Conservation (phyloP, 2,329 filamentous ascomycete species). For the Trichoderma brevicompactum region DNA sequence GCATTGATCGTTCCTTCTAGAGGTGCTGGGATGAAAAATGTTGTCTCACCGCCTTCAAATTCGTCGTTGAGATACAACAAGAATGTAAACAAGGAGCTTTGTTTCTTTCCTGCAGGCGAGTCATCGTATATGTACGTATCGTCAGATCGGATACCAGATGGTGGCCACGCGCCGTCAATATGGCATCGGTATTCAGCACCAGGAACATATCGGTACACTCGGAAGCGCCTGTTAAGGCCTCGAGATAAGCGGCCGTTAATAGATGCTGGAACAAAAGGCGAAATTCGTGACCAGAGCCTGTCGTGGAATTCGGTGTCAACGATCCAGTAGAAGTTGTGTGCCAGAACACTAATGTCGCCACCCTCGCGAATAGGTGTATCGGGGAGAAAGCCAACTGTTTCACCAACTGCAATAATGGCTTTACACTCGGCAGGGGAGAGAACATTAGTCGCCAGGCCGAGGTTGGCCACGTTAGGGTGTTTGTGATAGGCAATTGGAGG, state of each 20-base stretch:
- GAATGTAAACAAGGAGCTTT: slow-evolving; percentile 72
- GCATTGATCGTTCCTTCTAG: slow-evolving; percentile 70
- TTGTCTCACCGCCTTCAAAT: slow-evolving; percentile 72
- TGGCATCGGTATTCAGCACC: slow-evolving; percentile 73
- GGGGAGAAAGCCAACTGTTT: slow-evolving; percentile 67
- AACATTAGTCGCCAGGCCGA: slow-evolving; percentile 64
- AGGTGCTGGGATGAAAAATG: slow-evolving; percentile 68
- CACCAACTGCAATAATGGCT: slow-evolving; percentile 68
- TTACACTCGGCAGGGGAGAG: slow-evolving; percentile 65
- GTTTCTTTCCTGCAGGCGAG: slow-evolving; percentile 61
- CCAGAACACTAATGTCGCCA: slow-evolving; percentile 66
- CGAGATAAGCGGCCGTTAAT: slow-evolving; percentile 62
- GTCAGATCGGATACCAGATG: slow-evolving; percentile 63
- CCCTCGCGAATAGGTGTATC: slow-evolving; percentile 70
- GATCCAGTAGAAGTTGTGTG: slow-evolving; percentile 77
- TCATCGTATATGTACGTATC: slow-evolving; percentile 69
- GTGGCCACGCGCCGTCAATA: slow-evolving; percentile 75
- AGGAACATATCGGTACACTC: slow-evolving; percentile 73
- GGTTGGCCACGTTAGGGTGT: slow-evolving; percentile 66
- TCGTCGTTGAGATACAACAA: slow-evolving; percentile 73
- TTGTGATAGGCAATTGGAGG: slow-evolving; percentile 58
- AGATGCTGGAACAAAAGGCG: slow-evolving; percentile 58
- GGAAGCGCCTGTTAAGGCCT: slow-evolving; percentile 70
- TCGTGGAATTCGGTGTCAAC: slow-evolving; percentile 66
- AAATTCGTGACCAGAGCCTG: slow-evolving; percentile 64